Conservation (phyloP, 768 basidiomycete species). For the Macrocybe gigantea region DNA sequence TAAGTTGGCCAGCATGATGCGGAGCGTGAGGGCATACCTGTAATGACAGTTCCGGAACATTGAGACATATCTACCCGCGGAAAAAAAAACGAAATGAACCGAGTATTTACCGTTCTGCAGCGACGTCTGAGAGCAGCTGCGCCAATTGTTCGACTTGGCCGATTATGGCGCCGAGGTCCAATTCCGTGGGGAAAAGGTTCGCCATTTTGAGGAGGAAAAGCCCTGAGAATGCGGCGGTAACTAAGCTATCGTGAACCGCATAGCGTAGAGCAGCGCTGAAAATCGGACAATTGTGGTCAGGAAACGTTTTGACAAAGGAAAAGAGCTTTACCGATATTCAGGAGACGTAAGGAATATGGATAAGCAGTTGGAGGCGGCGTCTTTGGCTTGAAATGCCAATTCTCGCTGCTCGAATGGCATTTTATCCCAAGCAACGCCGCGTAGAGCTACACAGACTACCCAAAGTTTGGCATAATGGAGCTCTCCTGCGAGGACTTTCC, state of each 20-base stretch:
- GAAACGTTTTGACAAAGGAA: not conserved
- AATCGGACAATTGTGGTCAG: slow-evolving; percentile 4
- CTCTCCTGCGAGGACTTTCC: slow-evolving; percentile 85
- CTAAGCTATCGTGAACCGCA: slow-evolving; percentile 89
- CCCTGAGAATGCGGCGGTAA: slow-evolving; percentile 87
- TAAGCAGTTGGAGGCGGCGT: slow-evolving; percentile 82
- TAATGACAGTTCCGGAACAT: not conserved
- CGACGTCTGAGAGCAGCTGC: slow-evolving; percentile 86
- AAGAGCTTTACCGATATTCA: slow-evolving; percentile 60
- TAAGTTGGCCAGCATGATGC: slow-evolving; percentile 90
- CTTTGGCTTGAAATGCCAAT: slow-evolving; percentile 92
- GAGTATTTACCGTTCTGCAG: slow-evolving; percentile 68
- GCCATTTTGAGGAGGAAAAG: slow-evolving; percentile 94
- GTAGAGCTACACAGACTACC: slow-evolving; percentile 88
- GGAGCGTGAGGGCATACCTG: slow-evolving; percentile 84
- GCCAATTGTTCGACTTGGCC: slow-evolving; percentile 87
- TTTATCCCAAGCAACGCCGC: slow-evolving; percentile 93
- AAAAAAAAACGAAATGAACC: slow-evolving; percentile 6
- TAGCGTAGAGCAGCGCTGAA: slow-evolving; percentile 81
- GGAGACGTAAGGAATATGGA: slow-evolving; percentile 77
- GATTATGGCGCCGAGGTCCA: slow-evolving; percentile 72
- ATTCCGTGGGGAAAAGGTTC: slow-evolving; percentile 81
- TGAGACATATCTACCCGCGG: not conserved
- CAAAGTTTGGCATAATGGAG: slow-evolving; percentile 92
- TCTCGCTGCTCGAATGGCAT: slow-evolving; percentile 95